A percentile compares a stretch with the other conserved stretches of the same genome.
Evolutionary conservation across 2,329 filamentous ascomycete genomes (phyloP).

Genomic region (Stagonosporopsis vannaccii): DNA sequence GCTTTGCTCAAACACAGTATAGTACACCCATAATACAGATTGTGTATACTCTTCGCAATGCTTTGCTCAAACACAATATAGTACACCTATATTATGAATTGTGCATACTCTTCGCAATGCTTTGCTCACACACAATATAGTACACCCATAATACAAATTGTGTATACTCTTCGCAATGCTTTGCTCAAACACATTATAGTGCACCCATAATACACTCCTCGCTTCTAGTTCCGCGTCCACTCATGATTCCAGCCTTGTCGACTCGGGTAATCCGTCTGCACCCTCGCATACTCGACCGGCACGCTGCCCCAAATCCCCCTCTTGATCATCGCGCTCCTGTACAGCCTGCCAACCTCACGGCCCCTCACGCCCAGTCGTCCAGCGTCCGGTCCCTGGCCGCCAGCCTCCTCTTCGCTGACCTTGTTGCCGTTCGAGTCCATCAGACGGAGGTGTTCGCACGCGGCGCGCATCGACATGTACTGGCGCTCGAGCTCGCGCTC

Average conservation of each 20-base stretch:
- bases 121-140: slow-evolving; percentile 6
- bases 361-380: slow-evolving; percentile 36
- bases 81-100: slow-evolving; percentile 15
- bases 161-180: background rate
- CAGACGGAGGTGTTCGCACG: slow-evolving; percentile 81
- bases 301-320: slow-evolving; percentile 83
- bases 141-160: slow-evolving; percentile 10
- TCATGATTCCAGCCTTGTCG: slow-evolving; percentile 88
- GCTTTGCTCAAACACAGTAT: slow-evolving; percentile 7
- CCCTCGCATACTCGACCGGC: slow-evolving; percentile 89
- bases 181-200: slow-evolving; percentile 10
- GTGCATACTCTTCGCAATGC: background rate
- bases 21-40: slow-evolving; percentile 10
- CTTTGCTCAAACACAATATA: slow-evolving; percentile 6
- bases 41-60: background rate
- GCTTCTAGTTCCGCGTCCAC: slow-evolving; percentile 72
- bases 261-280: slow-evolving; percentile 82
- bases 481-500: slow-evolving; percentile 77
- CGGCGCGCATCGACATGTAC: slow-evolving; percentile 82
- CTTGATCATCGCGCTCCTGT: slow-evolving; percentile 89
- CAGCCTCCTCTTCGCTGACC: slow-evolving; percentile 57
- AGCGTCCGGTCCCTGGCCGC: slow-evolving; percentile 60
- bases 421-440: slow-evolving; percentile 54
- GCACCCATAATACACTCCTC: slow-evolving; percentile 1
- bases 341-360: slow-evolving; percentile 74